A percentile compares a stretch with the other conserved stretches of the same genome.
phyloP scores from a whole-genome alignment of 345 rosid species.

The Salix caprea region DNA sequence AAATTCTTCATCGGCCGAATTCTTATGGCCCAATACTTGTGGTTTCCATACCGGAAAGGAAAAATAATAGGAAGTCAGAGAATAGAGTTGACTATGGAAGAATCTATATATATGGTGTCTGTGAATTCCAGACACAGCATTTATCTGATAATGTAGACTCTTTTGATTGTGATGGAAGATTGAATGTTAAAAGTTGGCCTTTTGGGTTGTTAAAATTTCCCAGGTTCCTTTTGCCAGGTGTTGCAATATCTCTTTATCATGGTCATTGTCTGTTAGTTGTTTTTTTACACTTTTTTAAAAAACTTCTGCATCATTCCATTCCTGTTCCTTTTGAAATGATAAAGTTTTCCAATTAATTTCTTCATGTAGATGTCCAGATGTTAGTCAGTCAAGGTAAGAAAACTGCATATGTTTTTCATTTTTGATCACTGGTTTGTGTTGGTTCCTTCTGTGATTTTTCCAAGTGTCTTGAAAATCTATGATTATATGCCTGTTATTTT shows the following conservation, averaged over 20 bases:
- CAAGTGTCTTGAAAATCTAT: neutral
- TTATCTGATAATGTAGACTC: neutral
- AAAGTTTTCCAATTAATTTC: neutral
- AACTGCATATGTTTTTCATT: neutral
- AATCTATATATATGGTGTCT: neutral
- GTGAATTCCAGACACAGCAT: neutral
- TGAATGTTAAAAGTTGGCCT: neutral
- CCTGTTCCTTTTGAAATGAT: neutral
- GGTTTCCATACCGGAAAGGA: neutral
- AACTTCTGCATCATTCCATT: neutral
- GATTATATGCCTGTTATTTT: neutral
- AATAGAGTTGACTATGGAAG: neutral
- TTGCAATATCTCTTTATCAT: neutral
- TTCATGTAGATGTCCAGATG: neutral
- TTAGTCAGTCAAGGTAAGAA: neutral
- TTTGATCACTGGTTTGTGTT: neutral
- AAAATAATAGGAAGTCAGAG: neutral
- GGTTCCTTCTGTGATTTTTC: neutral
- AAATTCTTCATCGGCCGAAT: neutral
- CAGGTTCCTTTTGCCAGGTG: neutral
- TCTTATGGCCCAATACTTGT: neutral
- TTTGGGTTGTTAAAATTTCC: neutral
- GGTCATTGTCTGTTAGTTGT: neutral
- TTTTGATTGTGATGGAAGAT: neutral
- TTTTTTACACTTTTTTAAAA: neutral